phyloP scores from a whole-genome alignment of 2,329 filamentous ascomycete species.

The Ophiostoma triangulosporum region DNA sequence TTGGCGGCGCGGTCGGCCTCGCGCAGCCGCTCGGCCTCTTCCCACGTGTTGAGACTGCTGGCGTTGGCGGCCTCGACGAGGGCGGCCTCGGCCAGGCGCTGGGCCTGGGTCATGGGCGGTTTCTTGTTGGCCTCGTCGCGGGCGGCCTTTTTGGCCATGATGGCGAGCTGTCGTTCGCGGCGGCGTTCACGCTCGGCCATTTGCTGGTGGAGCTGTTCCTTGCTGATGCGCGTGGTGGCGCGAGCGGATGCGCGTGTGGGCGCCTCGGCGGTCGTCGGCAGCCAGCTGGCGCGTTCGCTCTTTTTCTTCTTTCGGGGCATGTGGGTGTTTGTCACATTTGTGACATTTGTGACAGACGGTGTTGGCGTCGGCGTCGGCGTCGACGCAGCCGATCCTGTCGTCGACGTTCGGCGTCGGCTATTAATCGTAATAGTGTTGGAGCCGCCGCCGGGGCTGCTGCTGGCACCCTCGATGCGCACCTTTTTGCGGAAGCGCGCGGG shows the following conservation, averaged over 20 bases:
- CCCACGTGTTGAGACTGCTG: constrained; percentile 86
- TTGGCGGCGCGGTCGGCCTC: constrained; percentile 72
- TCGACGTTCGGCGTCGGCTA: constrained; percentile 15
- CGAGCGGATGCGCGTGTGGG: constrained; percentile 46
- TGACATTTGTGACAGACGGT: too few species aligned
- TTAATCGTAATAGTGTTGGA: neutral
- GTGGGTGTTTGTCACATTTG: too few species aligned
- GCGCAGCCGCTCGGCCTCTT: constrained; percentile 78
- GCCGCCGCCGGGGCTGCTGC: neutral
- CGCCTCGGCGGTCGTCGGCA: constrained; percentile 39
- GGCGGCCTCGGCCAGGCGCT: constrained; percentile 71
- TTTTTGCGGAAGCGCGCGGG: constrained; percentile 60
- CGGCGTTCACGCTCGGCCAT: constrained; percentile 60
- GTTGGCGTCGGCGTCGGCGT: constrained; percentile 22
- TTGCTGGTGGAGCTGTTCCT: constrained; percentile 52
- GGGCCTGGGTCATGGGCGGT: constrained; percentile 72
- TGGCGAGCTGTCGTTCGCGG: constrained; percentile 54
- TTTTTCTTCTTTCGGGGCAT: constrained; percentile 45
- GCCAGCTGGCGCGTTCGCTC: constrained; percentile 45
- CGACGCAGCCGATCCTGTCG: constrained; percentile 17
- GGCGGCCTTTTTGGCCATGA: constrained; percentile 55
- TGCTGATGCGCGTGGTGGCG: constrained; percentile 43
- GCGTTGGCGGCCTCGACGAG: constrained; percentile 74
- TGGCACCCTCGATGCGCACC: constrained; percentile 44
- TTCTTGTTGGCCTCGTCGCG: constrained; percentile 62